Evolutionary conservation across 768 basidiomycete genomes (phyloP).

Genomic region (Lactifluus echinatus): DNA sequence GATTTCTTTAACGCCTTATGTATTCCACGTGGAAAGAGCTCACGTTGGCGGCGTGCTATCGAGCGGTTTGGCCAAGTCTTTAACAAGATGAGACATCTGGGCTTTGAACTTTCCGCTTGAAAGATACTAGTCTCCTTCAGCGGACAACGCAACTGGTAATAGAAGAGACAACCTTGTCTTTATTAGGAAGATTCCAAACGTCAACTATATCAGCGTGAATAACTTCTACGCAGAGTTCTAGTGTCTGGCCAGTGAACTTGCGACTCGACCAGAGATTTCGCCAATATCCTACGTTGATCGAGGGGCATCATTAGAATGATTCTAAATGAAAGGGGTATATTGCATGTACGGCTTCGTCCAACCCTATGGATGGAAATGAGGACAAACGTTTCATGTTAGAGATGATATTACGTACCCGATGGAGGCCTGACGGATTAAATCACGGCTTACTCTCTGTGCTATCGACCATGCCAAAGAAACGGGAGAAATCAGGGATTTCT

Average conservation of each 20-base stretch:
- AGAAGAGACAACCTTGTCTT: neutral
- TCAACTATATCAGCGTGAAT: conserved; percentile 2
- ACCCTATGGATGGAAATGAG: neutral
- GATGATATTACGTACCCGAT: neutral
- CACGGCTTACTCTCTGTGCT: neutral
- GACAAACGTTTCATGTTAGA: neutral
- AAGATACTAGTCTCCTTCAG: conserved; percentile 4
- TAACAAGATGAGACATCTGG: conserved; percentile 1
- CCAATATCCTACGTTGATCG: conserved; percentile 4
- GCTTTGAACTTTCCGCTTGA: neutral
- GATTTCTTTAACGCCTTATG: neutral
- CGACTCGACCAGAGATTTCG: neutral
- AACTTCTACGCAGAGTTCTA: neutral
- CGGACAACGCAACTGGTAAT: neutral
- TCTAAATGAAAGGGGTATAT: neutral
- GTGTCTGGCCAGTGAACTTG: neutral
- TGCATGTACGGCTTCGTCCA: neutral
- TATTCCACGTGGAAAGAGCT: neutral
- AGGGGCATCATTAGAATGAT: neutral
- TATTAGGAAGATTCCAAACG: neutral
- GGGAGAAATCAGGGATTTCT: neutral
- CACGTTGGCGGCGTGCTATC: neutral
- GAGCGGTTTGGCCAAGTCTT: neutral
- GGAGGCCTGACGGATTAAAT: neutral
- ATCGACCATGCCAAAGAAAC: neutral